Evolutionary conservation across 345 rosid species (phyloP).

Genomic region (Eucalyptus marginata): DNA sequence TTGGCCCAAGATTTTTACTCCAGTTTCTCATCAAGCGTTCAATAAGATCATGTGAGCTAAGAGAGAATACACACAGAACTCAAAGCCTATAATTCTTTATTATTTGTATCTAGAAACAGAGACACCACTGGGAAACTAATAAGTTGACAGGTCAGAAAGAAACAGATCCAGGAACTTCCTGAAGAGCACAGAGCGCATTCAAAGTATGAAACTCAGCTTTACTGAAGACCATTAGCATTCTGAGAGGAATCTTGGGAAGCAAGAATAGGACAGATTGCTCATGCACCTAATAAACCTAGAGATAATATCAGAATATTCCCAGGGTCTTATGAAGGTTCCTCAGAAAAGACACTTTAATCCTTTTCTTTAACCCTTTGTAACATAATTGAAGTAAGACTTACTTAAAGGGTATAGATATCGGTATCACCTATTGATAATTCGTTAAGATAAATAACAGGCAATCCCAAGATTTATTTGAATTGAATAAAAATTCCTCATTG

Average conservation of each 20-base stretch:
- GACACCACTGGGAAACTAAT: neutral
- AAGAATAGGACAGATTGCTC: neutral
- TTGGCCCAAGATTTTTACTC: neutral
- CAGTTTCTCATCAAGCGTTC: neutral
- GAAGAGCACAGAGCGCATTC: neutral
- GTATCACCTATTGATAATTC: neutral
- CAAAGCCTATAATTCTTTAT: neutral
- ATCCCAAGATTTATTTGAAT: neutral
- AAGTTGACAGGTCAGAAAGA: neutral
- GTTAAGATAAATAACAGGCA: neutral
- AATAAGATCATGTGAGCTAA: neutral
- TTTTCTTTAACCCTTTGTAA: neutral
- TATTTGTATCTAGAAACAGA: neutral
- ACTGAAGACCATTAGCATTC: neutral
- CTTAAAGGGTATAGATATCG: neutral
- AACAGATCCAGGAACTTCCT: neutral
- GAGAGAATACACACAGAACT: neutral
- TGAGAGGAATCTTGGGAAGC: neutral
- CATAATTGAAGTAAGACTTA: neutral
- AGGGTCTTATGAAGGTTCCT: neutral
- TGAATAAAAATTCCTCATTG: neutral
- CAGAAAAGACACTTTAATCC: neutral
- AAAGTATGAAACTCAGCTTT: neutral
- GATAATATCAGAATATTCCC: neutral
- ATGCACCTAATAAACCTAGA: neutral